These are phyloP conservation scores for Dactylonectria estremocensis DNA, from an alignment of 2,329 filamentous ascomycete species.

Conservation along the genomic window DNA sequence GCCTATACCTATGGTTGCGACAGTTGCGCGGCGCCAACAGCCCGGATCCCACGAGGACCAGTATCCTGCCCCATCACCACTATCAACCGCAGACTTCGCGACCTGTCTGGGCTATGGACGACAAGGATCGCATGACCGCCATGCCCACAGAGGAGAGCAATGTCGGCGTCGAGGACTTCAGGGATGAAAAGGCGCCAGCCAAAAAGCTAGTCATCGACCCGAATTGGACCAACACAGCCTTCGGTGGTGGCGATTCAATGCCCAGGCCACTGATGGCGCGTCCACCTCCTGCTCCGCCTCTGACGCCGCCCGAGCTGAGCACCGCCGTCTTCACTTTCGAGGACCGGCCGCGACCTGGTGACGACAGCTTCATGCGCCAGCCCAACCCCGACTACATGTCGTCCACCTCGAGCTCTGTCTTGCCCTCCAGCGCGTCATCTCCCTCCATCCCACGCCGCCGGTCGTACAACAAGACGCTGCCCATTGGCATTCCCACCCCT, in stretches of 20 bases:
- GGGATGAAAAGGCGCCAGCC: slow-evolving; percentile 30
- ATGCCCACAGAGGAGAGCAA: slow-evolving; percentile 25
- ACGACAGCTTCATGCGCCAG: slow-evolving; percentile 62
- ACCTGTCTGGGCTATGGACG: slow-evolving; percentile 46
- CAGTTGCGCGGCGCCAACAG: slow-evolving; percentile 43
- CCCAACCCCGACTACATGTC: slow-evolving; percentile 66
- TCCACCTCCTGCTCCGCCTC: slow-evolving; percentile 62
- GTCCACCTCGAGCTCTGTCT: slow-evolving; percentile 49
- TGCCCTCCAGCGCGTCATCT: slow-evolving; percentile 48
- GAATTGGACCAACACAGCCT: slow-evolving; percentile 43
- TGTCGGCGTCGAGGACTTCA: slow-evolving; percentile 17
- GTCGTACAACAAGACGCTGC: slow-evolving; percentile 61
- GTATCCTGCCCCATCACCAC: slow-evolving; percentile 37
- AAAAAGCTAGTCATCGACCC: slow-evolving; percentile 46
- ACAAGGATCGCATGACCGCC: slow-evolving; percentile 40
- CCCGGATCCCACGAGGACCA: slow-evolving; percentile 38
- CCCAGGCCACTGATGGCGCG: slow-evolving; percentile 54
- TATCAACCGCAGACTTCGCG: slow-evolving; percentile 36
- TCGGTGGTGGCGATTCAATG: slow-evolving; percentile 44
- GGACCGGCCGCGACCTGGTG: slow-evolving; percentile 49
- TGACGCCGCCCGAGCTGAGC: slow-evolving; percentile 65
- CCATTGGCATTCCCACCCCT: slow-evolving; percentile 53
- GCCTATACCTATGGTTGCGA: slow-evolving; percentile 48
- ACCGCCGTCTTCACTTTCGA: slow-evolving; percentile 61
- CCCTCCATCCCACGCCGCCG: slow-evolving; percentile 56